Percentiles rank a stretch among this genome's conserved stretches.
phyloP scores from a whole-genome alignment of 495 filamentous ascomycete species.

The Penicillium pancosmium region DNA sequence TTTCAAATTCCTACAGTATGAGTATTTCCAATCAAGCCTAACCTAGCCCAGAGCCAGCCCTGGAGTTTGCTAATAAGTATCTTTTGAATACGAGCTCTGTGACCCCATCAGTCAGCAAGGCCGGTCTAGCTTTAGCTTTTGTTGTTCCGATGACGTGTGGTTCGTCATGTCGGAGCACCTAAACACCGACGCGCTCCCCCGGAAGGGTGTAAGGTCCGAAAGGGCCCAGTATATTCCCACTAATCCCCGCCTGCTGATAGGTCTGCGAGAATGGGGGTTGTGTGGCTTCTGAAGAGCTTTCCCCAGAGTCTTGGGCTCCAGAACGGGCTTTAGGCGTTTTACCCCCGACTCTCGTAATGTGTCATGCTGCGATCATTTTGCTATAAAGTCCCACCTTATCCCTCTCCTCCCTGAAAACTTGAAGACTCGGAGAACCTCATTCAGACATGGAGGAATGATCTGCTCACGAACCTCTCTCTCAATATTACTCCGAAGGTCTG shows the following conservation, averaged over 20 bases:
- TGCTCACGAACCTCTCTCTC: neutral
- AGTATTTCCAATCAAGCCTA: neutral
- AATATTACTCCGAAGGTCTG: neutral
- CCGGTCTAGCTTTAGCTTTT: constrained; percentile 13
- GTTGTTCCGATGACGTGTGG: constrained; percentile 22
- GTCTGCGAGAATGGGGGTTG: constrained; percentile 1
- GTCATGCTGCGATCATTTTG: neutral
- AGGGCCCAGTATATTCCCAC: constrained; percentile 5
- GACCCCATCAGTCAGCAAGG: constrained; percentile 21
- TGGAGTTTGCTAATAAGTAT: too few species aligned
- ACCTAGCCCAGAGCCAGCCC: neutral
- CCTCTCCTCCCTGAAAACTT: too few species aligned
- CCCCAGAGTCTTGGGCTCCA: neutral
- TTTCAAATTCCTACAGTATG: neutral
- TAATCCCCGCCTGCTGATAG: constrained; percentile 23
- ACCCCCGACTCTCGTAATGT: neutral
- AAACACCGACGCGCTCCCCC: constrained; percentile 17
- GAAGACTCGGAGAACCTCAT: too few species aligned
- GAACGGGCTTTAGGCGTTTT: too few species aligned
- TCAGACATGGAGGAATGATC: neutral
- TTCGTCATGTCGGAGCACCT: constrained; percentile 16
- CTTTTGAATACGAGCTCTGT: neutral
- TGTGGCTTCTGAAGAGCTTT: constrained; percentile 1
- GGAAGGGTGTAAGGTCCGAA: neutral
- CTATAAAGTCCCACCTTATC: neutral